These are phyloP conservation scores for Eragrostis nindensis DNA, from an alignment of 176 grass and related monocot species.

Conservation along the genomic window DNA sequence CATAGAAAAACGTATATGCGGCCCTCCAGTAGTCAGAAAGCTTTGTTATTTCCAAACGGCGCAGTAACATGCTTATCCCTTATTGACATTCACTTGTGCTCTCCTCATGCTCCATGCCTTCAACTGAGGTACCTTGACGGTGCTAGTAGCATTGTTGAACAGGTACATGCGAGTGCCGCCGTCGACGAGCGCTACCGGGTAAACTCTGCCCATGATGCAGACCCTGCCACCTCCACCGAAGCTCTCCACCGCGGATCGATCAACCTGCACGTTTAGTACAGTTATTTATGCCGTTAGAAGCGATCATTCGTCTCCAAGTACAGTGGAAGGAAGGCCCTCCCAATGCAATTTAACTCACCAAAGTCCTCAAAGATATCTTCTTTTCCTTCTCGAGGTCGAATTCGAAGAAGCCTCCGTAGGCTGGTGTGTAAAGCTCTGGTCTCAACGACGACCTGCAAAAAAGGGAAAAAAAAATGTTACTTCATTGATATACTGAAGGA, in stretches of 20 bases:
- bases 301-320: not conserved
- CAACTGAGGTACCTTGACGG: conserved; percentile 46
- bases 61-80: not conserved
- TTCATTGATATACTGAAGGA: not conserved
- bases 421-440: conserved; percentile 62
- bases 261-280: conserved; percentile 51
- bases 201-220: conserved; percentile 83
- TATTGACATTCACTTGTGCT: conserved; percentile 60
- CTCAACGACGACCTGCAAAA: conserved; percentile 70
- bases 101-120: conserved; percentile 77
- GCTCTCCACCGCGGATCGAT: conserved; percentile 81
- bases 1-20: not conserved
- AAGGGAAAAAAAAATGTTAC: not conserved
- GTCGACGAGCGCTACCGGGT: conserved; percentile 40
- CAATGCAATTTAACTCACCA: conserved; percentile 46
- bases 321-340: not conserved
- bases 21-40: not conserved
- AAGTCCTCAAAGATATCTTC: conserved; percentile 77
- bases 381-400: conserved; percentile 57
- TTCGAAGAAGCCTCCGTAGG: conserved; percentile 80
- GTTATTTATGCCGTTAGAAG: conserved; percentile 8
- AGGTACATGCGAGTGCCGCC: conserved; percentile 48
- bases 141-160: conserved; percentile 69
- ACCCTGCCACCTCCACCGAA: conserved; percentile 68
- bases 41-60: not conserved